Evolutionary conservation across 371 early-diverging fungal species (phyloP).

Genomic region (Apophysomyces ossiformis): DNA sequence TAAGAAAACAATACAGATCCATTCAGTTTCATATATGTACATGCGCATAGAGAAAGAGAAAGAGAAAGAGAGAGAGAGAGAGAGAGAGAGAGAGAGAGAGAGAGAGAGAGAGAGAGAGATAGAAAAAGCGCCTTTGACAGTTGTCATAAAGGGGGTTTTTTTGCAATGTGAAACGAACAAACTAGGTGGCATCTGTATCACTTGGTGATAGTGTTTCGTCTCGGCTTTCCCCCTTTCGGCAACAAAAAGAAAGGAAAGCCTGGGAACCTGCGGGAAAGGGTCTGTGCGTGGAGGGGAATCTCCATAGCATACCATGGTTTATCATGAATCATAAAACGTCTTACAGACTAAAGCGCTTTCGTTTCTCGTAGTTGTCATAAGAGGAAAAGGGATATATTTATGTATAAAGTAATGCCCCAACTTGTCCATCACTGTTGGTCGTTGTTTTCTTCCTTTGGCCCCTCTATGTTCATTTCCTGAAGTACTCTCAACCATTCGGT

Average conservation of each 20-base stretch:
- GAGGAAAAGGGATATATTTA: not conserved
- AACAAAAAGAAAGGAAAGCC: not conserved
- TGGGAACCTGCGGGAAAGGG: not conserved
- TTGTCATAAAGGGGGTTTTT: no score
- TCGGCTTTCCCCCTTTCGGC: not conserved
- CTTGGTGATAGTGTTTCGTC: not conserved
- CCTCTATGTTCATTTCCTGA: slow-evolving; percentile 58
- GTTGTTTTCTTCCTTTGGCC: slow-evolving; percentile 9
- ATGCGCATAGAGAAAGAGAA: no score
- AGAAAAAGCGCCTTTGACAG: not conserved
- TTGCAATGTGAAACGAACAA: not conserved
- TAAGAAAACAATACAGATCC: no score
- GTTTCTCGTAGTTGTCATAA: slow-evolving; percentile 4
- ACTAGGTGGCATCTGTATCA: not conserved
- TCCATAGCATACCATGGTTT: not conserved
- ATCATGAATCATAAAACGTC: not conserved
- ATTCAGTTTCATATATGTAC: no score
- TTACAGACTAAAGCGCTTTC: slow-evolving; percentile 1
- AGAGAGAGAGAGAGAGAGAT: not conserved
- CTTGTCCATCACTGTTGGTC: not conserved
- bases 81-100: not conserved
- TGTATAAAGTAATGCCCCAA: slow-evolving; percentile 1
- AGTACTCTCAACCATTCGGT: slow-evolving; percentile 66
- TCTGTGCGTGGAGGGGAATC: not conserved
- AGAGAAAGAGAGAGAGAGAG: not conserved